Conservation (phyloP, 139 green algal genomes). For the Chlorella vulgaris region DNA sequence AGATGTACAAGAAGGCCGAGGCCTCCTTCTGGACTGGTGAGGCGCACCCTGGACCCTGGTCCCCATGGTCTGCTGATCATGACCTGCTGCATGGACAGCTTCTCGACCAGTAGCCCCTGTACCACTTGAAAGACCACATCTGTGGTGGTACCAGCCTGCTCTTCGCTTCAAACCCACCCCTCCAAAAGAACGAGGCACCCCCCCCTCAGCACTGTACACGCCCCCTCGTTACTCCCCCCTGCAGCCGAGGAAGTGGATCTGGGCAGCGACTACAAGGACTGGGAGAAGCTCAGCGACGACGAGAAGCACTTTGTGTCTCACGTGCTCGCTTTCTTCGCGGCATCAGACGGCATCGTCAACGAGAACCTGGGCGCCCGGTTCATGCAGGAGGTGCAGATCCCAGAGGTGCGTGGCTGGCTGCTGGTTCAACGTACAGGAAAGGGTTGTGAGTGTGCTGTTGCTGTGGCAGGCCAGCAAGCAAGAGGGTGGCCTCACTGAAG, state of each 20-base stretch:
- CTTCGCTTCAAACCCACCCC: too few species aligned
- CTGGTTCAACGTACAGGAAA: not conserved
- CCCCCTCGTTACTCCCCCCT: too few species aligned
- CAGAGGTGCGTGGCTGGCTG: constrained; percentile 72
- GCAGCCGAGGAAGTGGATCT: constrained; percentile 98
- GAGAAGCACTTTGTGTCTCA: constrained; percentile 97
- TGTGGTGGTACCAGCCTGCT: too few species aligned
- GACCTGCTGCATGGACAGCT: too few species aligned
- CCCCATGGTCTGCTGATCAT: not conserved
- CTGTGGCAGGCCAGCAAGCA: not conserved
- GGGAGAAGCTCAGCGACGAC: constrained; percentile 86
- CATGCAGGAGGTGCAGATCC: constrained; percentile 94
- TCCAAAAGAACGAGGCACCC: too few species aligned
- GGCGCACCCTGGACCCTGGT: too few species aligned
- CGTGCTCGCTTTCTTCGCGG: constrained; percentile 98
- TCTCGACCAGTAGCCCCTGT: too few species aligned
- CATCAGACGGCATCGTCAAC: constrained; percentile 96
- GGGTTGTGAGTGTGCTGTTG: not conserved
- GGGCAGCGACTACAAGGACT: constrained; percentile 88
- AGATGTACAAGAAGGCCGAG: constrained; percentile 98
- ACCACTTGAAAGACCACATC: too few species aligned
- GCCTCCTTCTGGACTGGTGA: constrained; percentile 97
- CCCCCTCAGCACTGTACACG: too few species aligned
- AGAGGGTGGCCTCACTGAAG: not conserved
- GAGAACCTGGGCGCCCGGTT: constrained; percentile 97